phyloP scores from a whole-genome alignment of 768 basidiomycete genomes.

The Tulasnella sp. region DNA sequence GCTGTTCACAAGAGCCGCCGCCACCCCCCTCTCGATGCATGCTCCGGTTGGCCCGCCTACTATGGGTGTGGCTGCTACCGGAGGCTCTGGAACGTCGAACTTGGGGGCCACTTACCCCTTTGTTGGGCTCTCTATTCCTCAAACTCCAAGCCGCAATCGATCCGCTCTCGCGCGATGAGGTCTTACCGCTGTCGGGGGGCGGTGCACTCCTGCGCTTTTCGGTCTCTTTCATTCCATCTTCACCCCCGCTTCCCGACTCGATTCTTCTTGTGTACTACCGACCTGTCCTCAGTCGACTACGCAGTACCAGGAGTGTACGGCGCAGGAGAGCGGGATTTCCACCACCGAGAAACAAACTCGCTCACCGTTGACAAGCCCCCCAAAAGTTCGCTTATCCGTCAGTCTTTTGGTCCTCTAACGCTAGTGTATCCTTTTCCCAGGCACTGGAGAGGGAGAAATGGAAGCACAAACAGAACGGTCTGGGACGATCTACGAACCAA shows the following conservation, averaged over 20 bases:
- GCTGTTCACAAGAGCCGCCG: not conserved
- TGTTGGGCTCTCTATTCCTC: not conserved
- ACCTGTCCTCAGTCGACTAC: not conserved
- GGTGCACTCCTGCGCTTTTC: not conserved
- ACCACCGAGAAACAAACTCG: not conserved
- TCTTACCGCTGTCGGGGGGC: not conserved
- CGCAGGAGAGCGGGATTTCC: not conserved
- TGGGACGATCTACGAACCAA: not conserved
- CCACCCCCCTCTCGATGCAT: not conserved
- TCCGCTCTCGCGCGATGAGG: not conserved
- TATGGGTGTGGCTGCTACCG: not conserved
- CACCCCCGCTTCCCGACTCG: not conserved
- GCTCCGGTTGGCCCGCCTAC: not conserved
- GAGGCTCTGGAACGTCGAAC: not conserved
- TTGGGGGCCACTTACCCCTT: not conserved
- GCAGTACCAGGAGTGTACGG: not conserved
- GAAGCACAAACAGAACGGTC: not conserved
- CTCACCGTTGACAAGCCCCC: not conserved
- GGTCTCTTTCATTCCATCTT: not conserved
- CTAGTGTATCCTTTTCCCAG: not conserved
- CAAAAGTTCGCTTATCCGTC: not conserved
- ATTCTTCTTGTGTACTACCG: not conserved
- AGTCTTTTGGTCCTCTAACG: not conserved
- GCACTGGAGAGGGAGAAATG: not conserved
- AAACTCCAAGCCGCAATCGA: conserved; percentile 1